phyloP scores from a whole-genome alignment of 1,284 basidiomycete species.

The Leccinum solheimii region DNA sequence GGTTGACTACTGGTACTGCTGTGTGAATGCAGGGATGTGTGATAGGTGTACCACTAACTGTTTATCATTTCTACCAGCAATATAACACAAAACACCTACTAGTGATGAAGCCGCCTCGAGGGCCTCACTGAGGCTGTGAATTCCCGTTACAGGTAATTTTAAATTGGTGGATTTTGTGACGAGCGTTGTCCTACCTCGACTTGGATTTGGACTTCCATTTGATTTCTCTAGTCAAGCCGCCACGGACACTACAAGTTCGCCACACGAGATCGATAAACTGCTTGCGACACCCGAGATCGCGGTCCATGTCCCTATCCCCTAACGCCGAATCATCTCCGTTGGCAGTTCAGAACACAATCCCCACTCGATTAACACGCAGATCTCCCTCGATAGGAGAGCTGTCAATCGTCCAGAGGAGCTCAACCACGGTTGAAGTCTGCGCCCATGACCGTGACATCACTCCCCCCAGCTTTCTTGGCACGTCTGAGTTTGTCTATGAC shows the following conservation, averaged over 20 bases:
- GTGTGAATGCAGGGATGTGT: conserved; percentile 9
- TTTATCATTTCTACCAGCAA: conserved; percentile 8
- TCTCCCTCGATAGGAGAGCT: conserved; percentile 24
- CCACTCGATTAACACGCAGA: conserved; percentile 3
- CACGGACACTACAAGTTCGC: background rate
- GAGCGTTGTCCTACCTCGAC: background rate
- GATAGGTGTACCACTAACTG: conserved; percentile 9
- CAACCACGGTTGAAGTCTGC: conserved; percentile 65
- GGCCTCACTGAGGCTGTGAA: background rate
- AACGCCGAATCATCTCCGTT: background rate
- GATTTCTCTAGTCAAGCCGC: background rate
- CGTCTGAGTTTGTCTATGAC: conserved; percentile 65
- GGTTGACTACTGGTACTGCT: conserved; percentile 9
- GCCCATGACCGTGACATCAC: conserved; percentile 44
- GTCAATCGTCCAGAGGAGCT: conserved; percentile 51
- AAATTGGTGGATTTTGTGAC: conserved; percentile 10
- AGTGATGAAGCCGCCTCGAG: background rate
- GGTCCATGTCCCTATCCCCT: conserved; percentile 13
- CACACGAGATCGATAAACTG: background rate
- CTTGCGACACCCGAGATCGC: background rate
- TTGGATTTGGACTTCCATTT: background rate
- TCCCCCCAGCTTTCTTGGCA: conserved; percentile 43
- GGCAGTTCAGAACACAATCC: conserved; percentile 3
- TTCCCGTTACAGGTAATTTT: conserved; percentile 12
- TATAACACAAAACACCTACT: conserved; percentile 5